Percentiles rank a stretch among this genome's conserved stretches.
phyloP scores from a whole-genome alignment of 345 rosid genomes.

The Salix koriyanagi region DNA sequence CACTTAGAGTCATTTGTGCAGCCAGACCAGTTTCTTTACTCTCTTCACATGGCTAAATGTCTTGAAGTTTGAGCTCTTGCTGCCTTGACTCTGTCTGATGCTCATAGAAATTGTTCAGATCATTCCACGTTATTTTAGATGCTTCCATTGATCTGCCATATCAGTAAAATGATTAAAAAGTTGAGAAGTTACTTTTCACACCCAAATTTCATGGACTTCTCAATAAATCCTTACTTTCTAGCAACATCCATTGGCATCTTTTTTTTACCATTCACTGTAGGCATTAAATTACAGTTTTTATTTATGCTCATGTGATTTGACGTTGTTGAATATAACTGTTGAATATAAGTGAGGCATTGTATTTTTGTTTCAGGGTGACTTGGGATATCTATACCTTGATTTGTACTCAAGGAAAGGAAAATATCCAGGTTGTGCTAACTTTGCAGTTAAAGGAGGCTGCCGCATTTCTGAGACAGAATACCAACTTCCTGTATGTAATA shows the following conservation, averaged over 20 bases:
- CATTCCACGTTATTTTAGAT: background rate
- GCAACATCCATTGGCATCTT: background rate
- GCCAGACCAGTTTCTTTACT: no score
- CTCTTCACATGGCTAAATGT: background rate
- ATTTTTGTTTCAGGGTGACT: constrained; percentile 66
- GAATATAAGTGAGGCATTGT: background rate
- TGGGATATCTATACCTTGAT: constrained; percentile 90
- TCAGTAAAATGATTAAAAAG: background rate
- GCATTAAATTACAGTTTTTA: background rate
- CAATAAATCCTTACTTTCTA: background rate
- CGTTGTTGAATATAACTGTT: background rate
- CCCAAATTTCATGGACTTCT: background rate
- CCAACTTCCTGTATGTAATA: constrained; percentile 79
- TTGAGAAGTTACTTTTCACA: background rate
- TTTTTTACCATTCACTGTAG: background rate
- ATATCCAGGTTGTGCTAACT: constrained; percentile 97
- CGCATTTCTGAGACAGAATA: constrained; percentile 75
- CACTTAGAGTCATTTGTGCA: no score
- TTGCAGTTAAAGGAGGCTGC: constrained; percentile 86
- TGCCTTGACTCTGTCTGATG: no score
- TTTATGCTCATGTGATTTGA: background rate
- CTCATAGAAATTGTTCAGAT: background rate
- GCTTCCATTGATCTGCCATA: background rate
- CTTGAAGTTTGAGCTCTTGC: no score
- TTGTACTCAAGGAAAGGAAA: constrained; percentile 75